Evolutionary conservation across 345 rosid genomes (phyloP).

Genomic region (Gossypium ekmanianum): DNA sequence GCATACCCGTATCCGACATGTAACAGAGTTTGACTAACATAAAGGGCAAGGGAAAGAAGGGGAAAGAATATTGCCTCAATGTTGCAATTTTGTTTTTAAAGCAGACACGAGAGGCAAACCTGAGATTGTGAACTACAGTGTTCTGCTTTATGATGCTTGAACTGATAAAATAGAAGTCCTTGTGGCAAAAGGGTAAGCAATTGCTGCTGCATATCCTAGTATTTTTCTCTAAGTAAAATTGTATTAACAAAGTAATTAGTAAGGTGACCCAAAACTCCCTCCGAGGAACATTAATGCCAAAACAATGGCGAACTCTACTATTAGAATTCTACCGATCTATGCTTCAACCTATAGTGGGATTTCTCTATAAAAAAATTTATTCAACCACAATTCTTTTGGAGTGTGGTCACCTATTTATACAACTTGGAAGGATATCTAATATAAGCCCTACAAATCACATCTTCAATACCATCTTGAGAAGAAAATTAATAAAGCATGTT

Average conservation of each 20-base stretch:
- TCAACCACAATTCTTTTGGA: conserved; percentile 20
- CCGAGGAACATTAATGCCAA: conserved; percentile 8
- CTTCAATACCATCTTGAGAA: conserved; percentile 23
- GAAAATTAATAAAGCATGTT: conserved; percentile 17
- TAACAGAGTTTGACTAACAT: background rate
- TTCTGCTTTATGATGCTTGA: background rate
- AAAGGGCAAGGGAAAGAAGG: background rate
- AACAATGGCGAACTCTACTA: conserved; percentile 15
- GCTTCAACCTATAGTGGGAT: conserved; percentile 9
- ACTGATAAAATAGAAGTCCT: conserved; percentile 11
- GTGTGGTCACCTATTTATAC: conserved; percentile 22
- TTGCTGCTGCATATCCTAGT: conserved; percentile 8
- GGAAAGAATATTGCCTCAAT: background rate
- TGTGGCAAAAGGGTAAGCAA: background rate
- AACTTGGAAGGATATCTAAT: conserved; percentile 10
- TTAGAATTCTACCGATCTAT: conserved; percentile 23
- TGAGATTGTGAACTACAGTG: conserved; percentile 20
- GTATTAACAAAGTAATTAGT: conserved; percentile 19
- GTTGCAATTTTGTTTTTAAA: background rate
- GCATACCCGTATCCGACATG: background rate
- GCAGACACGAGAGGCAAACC: conserved; percentile 23
- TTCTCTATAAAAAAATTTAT: conserved; percentile 24
- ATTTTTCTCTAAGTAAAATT: conserved; percentile 19
- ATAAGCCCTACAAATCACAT: conserved; percentile 15
- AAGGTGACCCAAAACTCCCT: conserved; percentile 15